Evolutionary conservation across 1,139 yeast species (phyloP).

Genomic region (Sugiyamaella neomexicana): DNA sequence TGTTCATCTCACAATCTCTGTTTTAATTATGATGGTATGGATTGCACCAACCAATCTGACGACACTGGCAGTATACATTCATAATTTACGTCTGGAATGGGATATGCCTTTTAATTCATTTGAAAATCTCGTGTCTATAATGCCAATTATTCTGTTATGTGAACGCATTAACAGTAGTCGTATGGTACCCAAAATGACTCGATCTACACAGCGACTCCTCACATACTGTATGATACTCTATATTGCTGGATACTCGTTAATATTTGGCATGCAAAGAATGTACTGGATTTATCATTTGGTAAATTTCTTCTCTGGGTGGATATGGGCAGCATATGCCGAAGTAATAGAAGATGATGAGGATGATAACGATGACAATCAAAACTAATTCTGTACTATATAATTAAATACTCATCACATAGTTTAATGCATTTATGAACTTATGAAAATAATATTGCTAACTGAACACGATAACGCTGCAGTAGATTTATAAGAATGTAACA

Average conservation of each 20-base stretch:
- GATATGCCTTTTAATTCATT: slow-evolving; percentile 35
- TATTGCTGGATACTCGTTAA: slow-evolving; percentile 33
- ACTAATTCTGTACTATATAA: slow-evolving; percentile 1
- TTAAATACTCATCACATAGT: neutral
- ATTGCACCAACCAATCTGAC: slow-evolving; percentile 40
- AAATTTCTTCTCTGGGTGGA: slow-evolving; percentile 36
- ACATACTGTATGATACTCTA: slow-evolving; percentile 33
- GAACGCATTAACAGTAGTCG: slow-evolving; percentile 33
- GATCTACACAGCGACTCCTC: slow-evolving; percentile 24
- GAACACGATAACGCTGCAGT: neutral
- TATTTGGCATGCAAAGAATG: slow-evolving; percentile 40
- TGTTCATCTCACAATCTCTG: slow-evolving; percentile 31
- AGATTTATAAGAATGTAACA: neutral
- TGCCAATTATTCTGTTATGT: slow-evolving; percentile 37
- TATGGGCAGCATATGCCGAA: slow-evolving; percentile 20
- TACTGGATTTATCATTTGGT: slow-evolving; percentile 40
- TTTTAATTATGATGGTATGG: slow-evolving; percentile 38
- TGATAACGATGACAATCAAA: slow-evolving; percentile 2
- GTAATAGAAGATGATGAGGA: slow-evolving; percentile 7
- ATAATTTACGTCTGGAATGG: slow-evolving; percentile 37
- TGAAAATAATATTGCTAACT: neutral
- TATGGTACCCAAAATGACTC: slow-evolving; percentile 35
- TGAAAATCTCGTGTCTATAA: slow-evolving; percentile 36
- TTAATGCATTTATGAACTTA: neutral
- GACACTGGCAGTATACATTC: slow-evolving; percentile 40